Conservation (phyloP, 2,329 filamentous ascomycete genomes). For the Xylogone sp. region DNA sequence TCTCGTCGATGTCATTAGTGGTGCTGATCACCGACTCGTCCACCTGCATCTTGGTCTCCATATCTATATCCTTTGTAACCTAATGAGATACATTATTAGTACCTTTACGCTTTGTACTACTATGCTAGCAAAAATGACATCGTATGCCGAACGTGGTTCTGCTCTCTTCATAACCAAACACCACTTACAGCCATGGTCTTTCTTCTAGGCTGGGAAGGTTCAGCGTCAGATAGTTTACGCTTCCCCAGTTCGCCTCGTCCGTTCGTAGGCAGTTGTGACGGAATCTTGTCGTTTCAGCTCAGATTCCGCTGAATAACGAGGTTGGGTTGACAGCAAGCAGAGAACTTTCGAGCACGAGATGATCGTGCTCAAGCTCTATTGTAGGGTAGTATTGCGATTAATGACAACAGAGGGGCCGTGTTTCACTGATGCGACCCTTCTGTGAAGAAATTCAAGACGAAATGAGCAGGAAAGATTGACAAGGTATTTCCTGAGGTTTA, state of each 20-base stretch:
- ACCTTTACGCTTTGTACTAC: background rate
- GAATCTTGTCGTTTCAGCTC: constrained; percentile 19
- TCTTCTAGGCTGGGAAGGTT: constrained; percentile 53
- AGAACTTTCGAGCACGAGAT: background rate
- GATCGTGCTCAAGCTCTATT: background rate
- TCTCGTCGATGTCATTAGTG: constrained; percentile 64
- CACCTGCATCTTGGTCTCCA: constrained; percentile 63
- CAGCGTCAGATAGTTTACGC: constrained; percentile 62
- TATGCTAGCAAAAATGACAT: background rate
- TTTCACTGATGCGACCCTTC: background rate
- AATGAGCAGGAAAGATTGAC: background rate
- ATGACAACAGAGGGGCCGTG: background rate
- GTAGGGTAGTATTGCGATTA: too few relatives aligned
- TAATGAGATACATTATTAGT: constrained; percentile 6
- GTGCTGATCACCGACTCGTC: constrained; percentile 54
- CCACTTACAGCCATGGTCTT: constrained; percentile 58
- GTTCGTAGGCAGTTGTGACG: constrained; percentile 18
- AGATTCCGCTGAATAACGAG: background rate
- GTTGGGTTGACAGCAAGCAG: background rate
- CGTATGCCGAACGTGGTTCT: background rate
- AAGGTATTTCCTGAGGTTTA: constrained; percentile 10
- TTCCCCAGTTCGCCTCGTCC: constrained; percentile 55
- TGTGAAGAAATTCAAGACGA: background rate
- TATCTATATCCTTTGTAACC: constrained; percentile 55
- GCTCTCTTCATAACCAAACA: constrained; percentile 1